A percentile compares a stretch with the other conserved stretches of the same genome.
Conservation (phyloP, 2,329 filamentous ascomycete species). For the Fusarium sp. region DNA sequence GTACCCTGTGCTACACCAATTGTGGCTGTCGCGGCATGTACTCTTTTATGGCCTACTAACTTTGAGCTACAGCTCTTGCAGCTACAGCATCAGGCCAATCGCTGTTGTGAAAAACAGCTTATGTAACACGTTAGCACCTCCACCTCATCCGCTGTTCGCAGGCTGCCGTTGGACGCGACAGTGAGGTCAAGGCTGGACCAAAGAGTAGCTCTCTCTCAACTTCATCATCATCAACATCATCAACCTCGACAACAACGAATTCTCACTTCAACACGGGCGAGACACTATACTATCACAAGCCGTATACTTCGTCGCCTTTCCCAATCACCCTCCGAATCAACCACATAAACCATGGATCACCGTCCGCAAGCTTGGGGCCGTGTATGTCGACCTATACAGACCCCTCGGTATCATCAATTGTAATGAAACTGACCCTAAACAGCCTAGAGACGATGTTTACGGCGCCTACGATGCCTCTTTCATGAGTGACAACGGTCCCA, state of each 20-base stretch:
- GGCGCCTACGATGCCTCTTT: slow-evolving; percentile 91
- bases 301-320: neutral
- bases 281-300: neutral
- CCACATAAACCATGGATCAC: slow-evolving; percentile 69
- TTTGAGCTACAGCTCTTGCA: slow-evolving; percentile 33
- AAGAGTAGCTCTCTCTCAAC: slow-evolving; percentile 21
- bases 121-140: slow-evolving; percentile 42
- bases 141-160: slow-evolving; percentile 38
- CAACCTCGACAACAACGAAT: neutral
- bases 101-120: slow-evolving; percentile 40
- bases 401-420: neutral
- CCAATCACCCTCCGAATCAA: slow-evolving; percentile 15
- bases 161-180: slow-evolving; percentile 54
- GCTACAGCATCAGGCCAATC: slow-evolving; percentile 46
- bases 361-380: slow-evolving; percentile 78
- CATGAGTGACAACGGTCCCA: slow-evolving; percentile 77
- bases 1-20: slow-evolving; percentile 3
- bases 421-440: slow-evolving; percentile 25
- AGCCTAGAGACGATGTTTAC: slow-evolving; percentile 98
- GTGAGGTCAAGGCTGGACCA: slow-evolving; percentile 36
- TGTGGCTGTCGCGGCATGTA: slow-evolving; percentile 1
- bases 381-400: slow-evolving; percentile 60
- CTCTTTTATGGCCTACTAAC: neutral
- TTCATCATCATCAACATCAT: slow-evolving; percentile 33
- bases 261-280: neutral